Base-by-base conservation (phyloP, 129 eudicot species). In the Gnaphalium uliginosum region DNA sequence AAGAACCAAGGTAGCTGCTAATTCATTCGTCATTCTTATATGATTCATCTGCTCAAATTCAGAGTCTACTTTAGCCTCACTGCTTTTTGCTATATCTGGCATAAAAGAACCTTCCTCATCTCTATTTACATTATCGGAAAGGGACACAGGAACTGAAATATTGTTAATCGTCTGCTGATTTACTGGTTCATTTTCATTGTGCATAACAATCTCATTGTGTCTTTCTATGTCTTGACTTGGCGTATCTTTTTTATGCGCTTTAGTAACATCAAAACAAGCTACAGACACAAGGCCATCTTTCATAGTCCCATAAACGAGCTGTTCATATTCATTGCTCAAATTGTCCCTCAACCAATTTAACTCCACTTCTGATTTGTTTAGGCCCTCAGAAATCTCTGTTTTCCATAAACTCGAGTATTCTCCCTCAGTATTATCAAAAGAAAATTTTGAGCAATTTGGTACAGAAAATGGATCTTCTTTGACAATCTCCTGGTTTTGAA, bases 171-270 rank as follows among this genome's bases (percentile, higher is more conserved):
- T 68, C 63, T 57, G 74, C 70, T 82, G 68, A 70, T 74, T 29
- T 19, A 22, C 43, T 3, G 32, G 6, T 72, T 78, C 70, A 51
- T 53, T 66, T 37, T 78, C 85, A 67, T 68, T 21, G 35, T 37
- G 27, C 23, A 50, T 46, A 26, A 59, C 70, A 67, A 56, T 60
- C 54, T 41, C 81, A n/a, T 39, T 60, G 76, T 17, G 6, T 27
- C 76, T 61, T 84, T 64, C 73, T 61, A 72, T 23, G 82, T 77
- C 39, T 69, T 83, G 66, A 81, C 37, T 68, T 37, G 26, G 68
- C 66, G 82, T 46, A 50, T 71, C 73, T 11, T 51, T n/a, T 71
- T 62, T 73, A 50, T 72, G 56, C 2, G 41, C n/a, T 35, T 67
- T 5, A 70, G 50, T 61, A 70, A 41, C 65, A 59, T 41, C 29